Evolutionary conservation across 1,139 yeast species (phyloP), one percentile per base, ranked within the genome.

Genomic region (Candida buenavistaensis): DNA sequence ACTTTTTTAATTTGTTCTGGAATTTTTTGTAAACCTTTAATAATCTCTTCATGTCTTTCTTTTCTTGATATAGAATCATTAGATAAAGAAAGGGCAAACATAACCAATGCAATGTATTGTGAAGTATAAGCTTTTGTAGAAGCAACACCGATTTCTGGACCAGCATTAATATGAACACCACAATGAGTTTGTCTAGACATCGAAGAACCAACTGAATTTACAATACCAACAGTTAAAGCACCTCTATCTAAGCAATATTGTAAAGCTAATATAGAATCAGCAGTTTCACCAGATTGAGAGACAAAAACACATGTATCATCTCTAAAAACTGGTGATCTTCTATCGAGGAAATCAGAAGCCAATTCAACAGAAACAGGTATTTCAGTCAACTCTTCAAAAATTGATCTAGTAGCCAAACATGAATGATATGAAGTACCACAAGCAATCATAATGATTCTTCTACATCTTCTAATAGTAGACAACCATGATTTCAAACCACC

Each of bases 91-190:
- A 94, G 76, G 1, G 98, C 98, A 70, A 92, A 78, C 97, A 94
- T 88, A 6, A 92, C 97, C 50, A 94, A 74, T 1, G 98, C 98
- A 64, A 94, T 89, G 62, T 82, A 94, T 65, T 94, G 99, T 16
- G 98, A 94, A 12, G 99, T 92, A 68, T 94, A 94, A 17, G 98
- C 98, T 69, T 94, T 94, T 33, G 99, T 94, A n/a, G 97, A 89
- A 9, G 98, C 99, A 51, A 94, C 99, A 62, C 98, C 98, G 48
- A 94, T 92, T 69, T 94, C 99, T 26, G 98, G 98, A 46, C 99
- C 99, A 29, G 98, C 98, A 60, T 94, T 94, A 59, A 94, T 90
- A 62, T 94, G 99, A 37, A 94, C 97, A 78, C 99, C 99, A 72
- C 98, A 94, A 65, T 90, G 96, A 26, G 99, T 94, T 55, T 80